Percentiles rank a stretch among this genome's conserved stretches.
These are phyloP conservation scores for Magnusiomyces tetraspermus DNA, from an alignment of 1,139 yeast genomes.

Conservation along the genomic window DNA sequence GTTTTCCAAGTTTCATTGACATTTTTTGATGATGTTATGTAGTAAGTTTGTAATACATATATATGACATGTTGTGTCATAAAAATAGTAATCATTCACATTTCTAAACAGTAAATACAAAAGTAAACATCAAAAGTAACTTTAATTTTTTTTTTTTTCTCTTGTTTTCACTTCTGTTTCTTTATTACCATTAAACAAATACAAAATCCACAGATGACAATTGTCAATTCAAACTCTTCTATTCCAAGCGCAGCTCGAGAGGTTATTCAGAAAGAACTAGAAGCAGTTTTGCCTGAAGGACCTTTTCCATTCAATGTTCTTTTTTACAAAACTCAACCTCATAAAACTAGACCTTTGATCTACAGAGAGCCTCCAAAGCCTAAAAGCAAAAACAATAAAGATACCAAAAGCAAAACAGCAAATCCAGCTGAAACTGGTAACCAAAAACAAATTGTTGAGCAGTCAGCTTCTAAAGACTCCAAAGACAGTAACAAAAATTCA, in stretches of 20 bases:
- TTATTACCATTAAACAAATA: background rate
- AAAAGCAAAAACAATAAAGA: conserved; percentile 6
- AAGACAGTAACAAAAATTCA: background rate
- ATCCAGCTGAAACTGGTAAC: too few species aligned
- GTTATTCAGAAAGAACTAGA: conserved; percentile 7
- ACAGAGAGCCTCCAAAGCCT: conserved; percentile 5
- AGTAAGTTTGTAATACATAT: too few species aligned
- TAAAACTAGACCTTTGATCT: conserved; percentile 13
- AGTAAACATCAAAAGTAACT: background rate
- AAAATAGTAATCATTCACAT: too few species aligned
- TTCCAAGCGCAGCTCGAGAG: background rate
- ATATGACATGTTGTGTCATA: too few species aligned
- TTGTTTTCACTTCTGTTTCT: too few species aligned
- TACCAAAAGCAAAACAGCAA: too few species aligned
- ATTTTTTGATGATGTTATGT: too few species aligned
- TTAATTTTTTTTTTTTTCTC: background rate
- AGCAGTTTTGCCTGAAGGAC: conserved; percentile 9
- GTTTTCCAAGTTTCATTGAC: too few species aligned
- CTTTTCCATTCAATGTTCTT: conserved; percentile 8
- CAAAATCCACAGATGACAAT: background rate
- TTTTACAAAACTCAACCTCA: conserved; percentile 11
- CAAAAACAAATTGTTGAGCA: too few species aligned
- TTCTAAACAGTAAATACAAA: background rate
- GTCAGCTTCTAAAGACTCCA: too few species aligned
- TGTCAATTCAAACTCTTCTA: background rate